Conservation (phyloP, 371 early-diverging fungal genomes). For the Dichotomocladium elegans region DNA sequence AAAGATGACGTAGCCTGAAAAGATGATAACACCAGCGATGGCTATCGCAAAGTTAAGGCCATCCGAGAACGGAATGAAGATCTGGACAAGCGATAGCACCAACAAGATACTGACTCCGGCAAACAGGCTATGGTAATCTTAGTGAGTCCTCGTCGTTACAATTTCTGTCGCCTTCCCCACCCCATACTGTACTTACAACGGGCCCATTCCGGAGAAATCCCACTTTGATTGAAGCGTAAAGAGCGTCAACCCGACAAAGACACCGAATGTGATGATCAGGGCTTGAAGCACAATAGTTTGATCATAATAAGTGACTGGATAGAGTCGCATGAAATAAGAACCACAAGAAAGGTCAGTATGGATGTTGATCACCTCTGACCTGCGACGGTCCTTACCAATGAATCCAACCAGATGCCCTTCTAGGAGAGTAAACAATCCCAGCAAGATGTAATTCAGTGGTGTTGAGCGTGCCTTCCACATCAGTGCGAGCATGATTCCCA, state of each 20-base stretch:
- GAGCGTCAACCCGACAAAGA: slow-evolving; percentile 72
- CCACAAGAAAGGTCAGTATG: slow-evolving; percentile 12
- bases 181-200: slow-evolving; percentile 51
- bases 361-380: slow-evolving; percentile 2
- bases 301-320: slow-evolving; percentile 52
- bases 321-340: slow-evolving; percentile 6
- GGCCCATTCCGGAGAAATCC: slow-evolving; percentile 68
- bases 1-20: slow-evolving; percentile 71
- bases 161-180: too few relatives aligned
- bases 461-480: slow-evolving; percentile 59
- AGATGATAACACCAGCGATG: slow-evolving; percentile 59
- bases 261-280: slow-evolving; percentile 64
- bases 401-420: slow-evolving; percentile 69
- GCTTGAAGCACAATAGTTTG: slow-evolving; percentile 67
- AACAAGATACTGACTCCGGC: slow-evolving; percentile 61
- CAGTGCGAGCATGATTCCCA: slow-evolving; percentile 54
- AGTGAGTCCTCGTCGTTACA: background rate
- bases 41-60: slow-evolving; percentile 62
- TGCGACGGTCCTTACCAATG: slow-evolving; percentile 31
- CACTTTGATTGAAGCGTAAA: slow-evolving; percentile 73
- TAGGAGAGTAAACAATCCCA: slow-evolving; percentile 63
- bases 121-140: slow-evolving; percentile 39
- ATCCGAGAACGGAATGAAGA: slow-evolving; percentile 71
- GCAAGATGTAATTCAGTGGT: slow-evolving; percentile 62
- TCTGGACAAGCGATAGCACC: slow-evolving; percentile 57